Evolutionary conservation across 257 asterid species (phyloP), one percentile per base, ranked within the genome.

Genomic region (Buddleja alternifolia): DNA sequence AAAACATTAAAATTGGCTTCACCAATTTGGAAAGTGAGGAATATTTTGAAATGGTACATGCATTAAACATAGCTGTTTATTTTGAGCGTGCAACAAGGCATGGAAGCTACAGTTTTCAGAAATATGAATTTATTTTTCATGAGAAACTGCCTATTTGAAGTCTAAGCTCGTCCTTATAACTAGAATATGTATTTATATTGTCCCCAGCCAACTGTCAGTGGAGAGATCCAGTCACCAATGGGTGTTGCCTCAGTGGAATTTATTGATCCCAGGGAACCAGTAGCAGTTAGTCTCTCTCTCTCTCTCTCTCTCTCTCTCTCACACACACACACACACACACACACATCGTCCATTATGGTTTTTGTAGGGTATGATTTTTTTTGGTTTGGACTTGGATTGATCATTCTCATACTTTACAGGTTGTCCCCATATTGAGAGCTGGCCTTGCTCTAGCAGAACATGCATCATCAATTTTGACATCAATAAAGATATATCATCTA

Each of bases 401-500:
- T 69, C 25, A 15, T 51, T 47, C 24, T 72, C 46, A 51, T 79
- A 52, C 58, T 73, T 66, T 82, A 68, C 91, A 94, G 99, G 76
- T 94, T 73, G 82, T 94, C 78, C 99, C 99, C 68, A 89, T 94
- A 74, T 76, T 94, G 93, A 91, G 99, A 79, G 99, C 97, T 70
- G 99, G 99, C 66, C 95, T 94, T 73, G 99, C 96, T 65, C 86
- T 94, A 77, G 96, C 99, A 10, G 99, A 94, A 81, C 86, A 90
- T 71, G 97, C 97, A 65, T 70, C 97, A 54, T 85, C 95, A 68
- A 65, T 94, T 81, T 82, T 94, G 72, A 97, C 99, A 1, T 88
- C 96, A 15, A 86, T 86, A 60, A 91, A 81, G 60, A 94, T 86
- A 58, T 89, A 87, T 75, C 99, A 94, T 84, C 73, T 94, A 69